Percentiles rank a stretch among this genome's conserved stretches.
phyloP scores from a whole-genome alignment of 345 rosid genomes.

The Euphorbia peplus region DNA sequence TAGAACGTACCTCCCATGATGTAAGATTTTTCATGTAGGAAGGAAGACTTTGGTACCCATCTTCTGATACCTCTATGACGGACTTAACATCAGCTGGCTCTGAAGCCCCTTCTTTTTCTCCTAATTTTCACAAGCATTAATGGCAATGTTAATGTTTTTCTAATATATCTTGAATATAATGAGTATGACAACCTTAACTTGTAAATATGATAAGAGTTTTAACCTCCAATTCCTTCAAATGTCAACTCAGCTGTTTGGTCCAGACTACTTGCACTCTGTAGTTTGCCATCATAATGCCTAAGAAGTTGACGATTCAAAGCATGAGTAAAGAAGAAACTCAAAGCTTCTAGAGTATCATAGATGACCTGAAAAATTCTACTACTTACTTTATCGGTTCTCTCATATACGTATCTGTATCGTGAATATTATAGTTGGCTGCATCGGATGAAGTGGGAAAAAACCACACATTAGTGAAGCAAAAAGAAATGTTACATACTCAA shows the following conservation, averaged over 20 bases:
- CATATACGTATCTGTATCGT: constrained; percentile 24
- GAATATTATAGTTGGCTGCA: constrained; percentile 36
- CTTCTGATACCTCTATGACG: constrained; percentile 39
- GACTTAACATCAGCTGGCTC: constrained; percentile 26
- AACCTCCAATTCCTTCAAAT: constrained; percentile 39
- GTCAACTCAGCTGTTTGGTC: constrained; percentile 18
- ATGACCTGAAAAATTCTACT: constrained; percentile 12
- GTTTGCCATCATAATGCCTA: constrained; percentile 31
- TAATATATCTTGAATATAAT: not conserved
- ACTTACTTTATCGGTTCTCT: constrained; percentile 46
- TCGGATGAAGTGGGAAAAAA: constrained; percentile 2
- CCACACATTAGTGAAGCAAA: constrained; percentile 10
- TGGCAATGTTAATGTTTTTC: not conserved
- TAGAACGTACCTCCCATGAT: constrained; percentile 76
- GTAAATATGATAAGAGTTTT: not conserved
- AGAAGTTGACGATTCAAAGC: constrained; percentile 5
- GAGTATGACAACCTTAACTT: not conserved
- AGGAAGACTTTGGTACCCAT: constrained; percentile 66
- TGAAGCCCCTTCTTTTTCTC: constrained; percentile 20
- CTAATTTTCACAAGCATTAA: constrained; percentile 18
- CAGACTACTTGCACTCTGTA: constrained; percentile 20
- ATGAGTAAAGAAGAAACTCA: not conserved
- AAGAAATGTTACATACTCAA: not conserved
- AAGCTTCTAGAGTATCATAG: not conserved
- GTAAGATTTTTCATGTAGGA: constrained; percentile 66